A percentile compares a stretch with the other conserved stretches of the same genome.
phyloP scores from a whole-genome alignment of 1,284 basidiomycete genomes.

The Leccinum pachyderme region DNA sequence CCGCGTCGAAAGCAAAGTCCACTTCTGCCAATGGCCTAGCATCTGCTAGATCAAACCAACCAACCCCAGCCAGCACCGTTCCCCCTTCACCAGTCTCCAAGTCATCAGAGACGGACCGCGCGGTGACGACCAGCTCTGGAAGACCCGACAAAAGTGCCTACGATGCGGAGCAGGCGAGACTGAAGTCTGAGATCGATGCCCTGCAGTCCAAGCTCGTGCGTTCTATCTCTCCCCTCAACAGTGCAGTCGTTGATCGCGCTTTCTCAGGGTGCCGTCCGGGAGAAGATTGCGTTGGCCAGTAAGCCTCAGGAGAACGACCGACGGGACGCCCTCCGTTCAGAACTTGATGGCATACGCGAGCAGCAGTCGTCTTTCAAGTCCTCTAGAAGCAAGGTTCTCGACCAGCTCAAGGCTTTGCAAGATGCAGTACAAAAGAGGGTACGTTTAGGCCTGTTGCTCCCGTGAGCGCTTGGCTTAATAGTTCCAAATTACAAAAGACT shows the following conservation, averaged over 20 bases:
- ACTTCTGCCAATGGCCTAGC: conserved; percentile 41
- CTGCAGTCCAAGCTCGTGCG: conserved; percentile 79
- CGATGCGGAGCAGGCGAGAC: conserved; percentile 79
- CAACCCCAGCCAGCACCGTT: conserved; percentile 41
- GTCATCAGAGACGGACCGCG: conserved; percentile 41
- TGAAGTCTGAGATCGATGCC: conserved; percentile 82
- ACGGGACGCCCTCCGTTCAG: conserved; percentile 71
- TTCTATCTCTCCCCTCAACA: conserved; percentile 20
- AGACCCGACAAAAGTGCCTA: conserved; percentile 82
- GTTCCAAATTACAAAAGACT: conserved; percentile 47
- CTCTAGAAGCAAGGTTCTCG: conserved; percentile 73
- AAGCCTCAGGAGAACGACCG: conserved; percentile 70
- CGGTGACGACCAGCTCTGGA: conserved; percentile 40
- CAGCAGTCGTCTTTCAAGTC: conserved; percentile 83
- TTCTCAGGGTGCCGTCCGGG: conserved; percentile 69
- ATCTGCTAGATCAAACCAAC: conserved; percentile 41
- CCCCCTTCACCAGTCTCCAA: conserved; percentile 49
- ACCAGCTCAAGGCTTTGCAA: conserved; percentile 82
- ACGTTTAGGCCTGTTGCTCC: conserved; percentile 13
- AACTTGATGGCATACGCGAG: conserved; percentile 79
- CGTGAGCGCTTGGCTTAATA: neutral
- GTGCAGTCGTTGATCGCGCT: conserved; percentile 2
- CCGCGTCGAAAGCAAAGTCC: conserved; percentile 56
- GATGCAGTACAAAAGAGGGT: conserved; percentile 87
- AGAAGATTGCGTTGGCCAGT: conserved; percentile 70